These are phyloP conservation scores for Penstemon barbatus DNA, from an alignment of 257 asterid genomes.

Conservation along the genomic window DNA sequence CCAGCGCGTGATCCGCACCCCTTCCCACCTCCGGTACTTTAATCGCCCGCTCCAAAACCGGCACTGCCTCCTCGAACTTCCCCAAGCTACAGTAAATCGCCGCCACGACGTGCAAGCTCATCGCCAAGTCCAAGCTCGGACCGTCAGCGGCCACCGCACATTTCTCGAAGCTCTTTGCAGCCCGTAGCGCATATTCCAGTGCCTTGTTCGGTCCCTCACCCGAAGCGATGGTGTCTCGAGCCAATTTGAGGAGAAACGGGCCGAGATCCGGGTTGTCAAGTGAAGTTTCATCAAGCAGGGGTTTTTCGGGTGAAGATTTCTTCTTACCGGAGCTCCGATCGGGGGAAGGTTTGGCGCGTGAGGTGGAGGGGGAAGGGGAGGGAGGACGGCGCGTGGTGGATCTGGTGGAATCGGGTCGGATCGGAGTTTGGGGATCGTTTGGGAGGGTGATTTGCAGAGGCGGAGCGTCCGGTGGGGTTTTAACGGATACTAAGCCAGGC, in stretches of 20 bases:
- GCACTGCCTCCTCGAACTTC: conserved; percentile 88
- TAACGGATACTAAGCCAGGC: conserved; percentile 91
- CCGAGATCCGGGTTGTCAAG: conserved; percentile 99
- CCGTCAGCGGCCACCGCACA: conserved; percentile 69
- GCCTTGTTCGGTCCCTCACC: conserved; percentile 94
- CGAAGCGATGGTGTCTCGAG: conserved; percentile 89
- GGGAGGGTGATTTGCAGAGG: conserved; percentile 69
- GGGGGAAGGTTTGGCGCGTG: conserved; percentile 91
- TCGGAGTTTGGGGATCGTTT: conserved; percentile 49
- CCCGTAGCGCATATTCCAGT: conserved; percentile 79
- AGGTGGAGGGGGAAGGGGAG: conserved; percentile 88
- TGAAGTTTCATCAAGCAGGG: conserved; percentile 62
- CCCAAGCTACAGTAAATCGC: conserved; percentile 96
- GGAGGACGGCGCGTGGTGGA: conserved; percentile 84
- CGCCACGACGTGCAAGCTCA: conserved; percentile 96
- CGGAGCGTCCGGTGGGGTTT: conserved; percentile 78
- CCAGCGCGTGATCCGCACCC: conserved; percentile 98
- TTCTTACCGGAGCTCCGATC: conserved; percentile 84
- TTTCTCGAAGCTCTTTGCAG: conserved; percentile 77
- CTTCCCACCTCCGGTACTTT: conserved; percentile 73
- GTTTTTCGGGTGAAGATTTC: conserved; percentile 77
- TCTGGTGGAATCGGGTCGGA: conserved; percentile 56
- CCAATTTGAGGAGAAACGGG: conserved; percentile 79
- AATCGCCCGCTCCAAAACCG: conserved; percentile 87
- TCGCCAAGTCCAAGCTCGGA: conserved; percentile 89